Evolutionary conservation across 2,329 filamentous ascomycete genomes (phyloP).

Genomic region (Penicillium sp.): DNA sequence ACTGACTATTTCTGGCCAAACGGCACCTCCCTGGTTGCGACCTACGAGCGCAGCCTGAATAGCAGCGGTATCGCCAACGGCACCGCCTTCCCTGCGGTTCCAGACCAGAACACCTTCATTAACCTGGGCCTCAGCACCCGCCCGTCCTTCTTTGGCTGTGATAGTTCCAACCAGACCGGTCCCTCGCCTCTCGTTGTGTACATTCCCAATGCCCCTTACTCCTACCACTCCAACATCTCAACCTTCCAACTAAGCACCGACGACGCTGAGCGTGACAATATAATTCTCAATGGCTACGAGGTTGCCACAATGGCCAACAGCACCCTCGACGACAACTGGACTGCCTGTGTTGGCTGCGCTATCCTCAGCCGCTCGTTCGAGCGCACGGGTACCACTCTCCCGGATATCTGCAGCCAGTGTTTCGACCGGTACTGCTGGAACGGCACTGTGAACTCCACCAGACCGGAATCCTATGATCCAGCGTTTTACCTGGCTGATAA

Average conservation of each 20-base stretch:
- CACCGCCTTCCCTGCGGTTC: conserved; percentile 63
- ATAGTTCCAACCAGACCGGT: conserved; percentile 54
- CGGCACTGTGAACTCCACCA: conserved; percentile 51
- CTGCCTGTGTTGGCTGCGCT: conserved; percentile 77
- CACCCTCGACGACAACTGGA: conserved; percentile 66
- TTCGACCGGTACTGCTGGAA: conserved; percentile 88
- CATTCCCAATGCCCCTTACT: conserved; percentile 75
- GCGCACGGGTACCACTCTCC: conserved; percentile 60
- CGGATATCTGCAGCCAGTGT: conserved; percentile 64
- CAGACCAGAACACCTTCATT: conserved; percentile 67
- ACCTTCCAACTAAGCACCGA: conserved; percentile 64
- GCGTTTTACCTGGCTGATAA: conserved; percentile 7
- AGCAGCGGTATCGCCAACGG: conserved; percentile 52
- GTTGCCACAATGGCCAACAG: conserved; percentile 74
- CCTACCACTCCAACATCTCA: conserved; percentile 64
- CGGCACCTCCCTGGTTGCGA: conserved; percentile 63
- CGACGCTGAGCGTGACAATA: conserved; percentile 59
- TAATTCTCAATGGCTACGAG: conserved; percentile 80
- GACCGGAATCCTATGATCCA: conserved; percentile 38
- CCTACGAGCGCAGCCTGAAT: conserved; percentile 58
- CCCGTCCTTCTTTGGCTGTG: conserved; percentile 74
- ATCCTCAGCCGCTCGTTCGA: conserved; percentile 67
- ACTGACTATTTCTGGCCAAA: conserved; percentile 64
- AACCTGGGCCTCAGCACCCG: conserved; percentile 65
- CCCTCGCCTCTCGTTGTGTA: conserved; percentile 68